Percentiles rank a stretch among this genome's conserved stretches.
Conservation (phyloP, 805 yeast species). For the Teunomyces pallodes region DNA sequence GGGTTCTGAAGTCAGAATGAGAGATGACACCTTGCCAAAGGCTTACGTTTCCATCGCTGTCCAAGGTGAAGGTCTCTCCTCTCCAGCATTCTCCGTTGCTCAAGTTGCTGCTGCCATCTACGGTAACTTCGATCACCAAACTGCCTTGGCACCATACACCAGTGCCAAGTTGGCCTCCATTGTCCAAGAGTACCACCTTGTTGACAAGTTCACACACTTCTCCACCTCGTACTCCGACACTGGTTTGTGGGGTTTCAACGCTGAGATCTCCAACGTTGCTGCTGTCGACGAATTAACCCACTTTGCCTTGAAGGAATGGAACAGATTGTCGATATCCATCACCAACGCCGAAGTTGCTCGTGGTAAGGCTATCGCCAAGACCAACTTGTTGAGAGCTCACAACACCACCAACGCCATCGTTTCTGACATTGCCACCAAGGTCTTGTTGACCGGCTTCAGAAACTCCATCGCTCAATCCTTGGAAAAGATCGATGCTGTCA, state of each 20-base stretch:
- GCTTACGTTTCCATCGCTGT: conserved; percentile 78
- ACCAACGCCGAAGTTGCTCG: conserved; percentile 75
- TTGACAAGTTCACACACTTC: conserved; percentile 71
- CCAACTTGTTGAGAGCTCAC: conserved; percentile 53
- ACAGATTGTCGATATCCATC: conserved; percentile 73
- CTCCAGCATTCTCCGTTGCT: conserved; percentile 68
- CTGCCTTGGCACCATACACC: conserved; percentile 48
- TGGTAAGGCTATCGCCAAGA: conserved; percentile 71
- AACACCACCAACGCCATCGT: conserved; percentile 51
- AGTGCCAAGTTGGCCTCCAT: conserved; percentile 71
- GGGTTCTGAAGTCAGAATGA: conserved; percentile 83
- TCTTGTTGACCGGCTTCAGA: conserved; percentile 61
- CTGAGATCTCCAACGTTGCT: conserved; percentile 57
- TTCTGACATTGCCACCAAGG: conserved; percentile 56
- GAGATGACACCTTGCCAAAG: conserved; percentile 83
- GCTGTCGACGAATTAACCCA: conserved; percentile 75
- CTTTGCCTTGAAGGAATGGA: conserved; percentile 84
- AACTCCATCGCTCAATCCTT: conserved; percentile 58
- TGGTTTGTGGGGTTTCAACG: conserved; percentile 82
- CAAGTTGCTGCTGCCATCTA: conserved; percentile 66
- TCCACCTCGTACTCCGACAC: conserved; percentile 69
- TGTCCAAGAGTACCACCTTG: conserved; percentile 69
- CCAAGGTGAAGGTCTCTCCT: conserved; percentile 61
- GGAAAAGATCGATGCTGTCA: conserved; percentile 61
- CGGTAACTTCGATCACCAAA: conserved; percentile 52